Evolutionary conservation across 306 rosid genomes (phyloP).

Genomic region (Gastrolobium villosum): DNA sequence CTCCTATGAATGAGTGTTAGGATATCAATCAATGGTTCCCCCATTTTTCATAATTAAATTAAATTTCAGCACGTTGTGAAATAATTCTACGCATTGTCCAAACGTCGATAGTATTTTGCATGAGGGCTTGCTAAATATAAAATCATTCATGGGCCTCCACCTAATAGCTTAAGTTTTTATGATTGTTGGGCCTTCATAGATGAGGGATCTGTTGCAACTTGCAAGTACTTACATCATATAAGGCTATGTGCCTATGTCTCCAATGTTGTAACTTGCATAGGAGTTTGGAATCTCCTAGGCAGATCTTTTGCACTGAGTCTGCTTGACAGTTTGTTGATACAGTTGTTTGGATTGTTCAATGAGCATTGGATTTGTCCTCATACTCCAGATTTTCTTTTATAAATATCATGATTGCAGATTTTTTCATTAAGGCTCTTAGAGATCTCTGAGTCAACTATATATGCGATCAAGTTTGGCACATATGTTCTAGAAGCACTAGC

Average conservation of each 20-base stretch:
- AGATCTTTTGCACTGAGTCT: neutral
- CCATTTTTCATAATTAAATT: neutral
- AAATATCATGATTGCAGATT: neutral
- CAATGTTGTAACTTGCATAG: neutral
- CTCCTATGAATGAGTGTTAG: neutral
- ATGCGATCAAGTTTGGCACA: no score
- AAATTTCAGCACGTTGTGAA: neutral
- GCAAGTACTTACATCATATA: neutral
- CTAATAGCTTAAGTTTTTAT: neutral
- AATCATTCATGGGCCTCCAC: neutral
- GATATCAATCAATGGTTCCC: neutral
- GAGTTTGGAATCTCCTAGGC: slow-evolving; percentile 16
- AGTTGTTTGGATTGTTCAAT: slow-evolving; percentile 6
- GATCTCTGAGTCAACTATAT: no score
- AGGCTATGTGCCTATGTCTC: neutral
- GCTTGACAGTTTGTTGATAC: slow-evolving; percentile 11
- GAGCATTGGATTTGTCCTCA: neutral
- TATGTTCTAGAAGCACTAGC: no score
- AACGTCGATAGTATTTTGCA: neutral
- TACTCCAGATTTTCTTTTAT: neutral
- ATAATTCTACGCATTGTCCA: neutral
- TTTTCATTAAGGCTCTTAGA: no score
- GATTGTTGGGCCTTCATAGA: neutral
- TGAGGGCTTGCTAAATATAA: neutral
- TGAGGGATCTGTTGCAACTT: neutral